Base-by-base conservation (phyloP, 2,329 filamentous ascomycete genomes). In the Neofusicoccum sp. region DNA sequence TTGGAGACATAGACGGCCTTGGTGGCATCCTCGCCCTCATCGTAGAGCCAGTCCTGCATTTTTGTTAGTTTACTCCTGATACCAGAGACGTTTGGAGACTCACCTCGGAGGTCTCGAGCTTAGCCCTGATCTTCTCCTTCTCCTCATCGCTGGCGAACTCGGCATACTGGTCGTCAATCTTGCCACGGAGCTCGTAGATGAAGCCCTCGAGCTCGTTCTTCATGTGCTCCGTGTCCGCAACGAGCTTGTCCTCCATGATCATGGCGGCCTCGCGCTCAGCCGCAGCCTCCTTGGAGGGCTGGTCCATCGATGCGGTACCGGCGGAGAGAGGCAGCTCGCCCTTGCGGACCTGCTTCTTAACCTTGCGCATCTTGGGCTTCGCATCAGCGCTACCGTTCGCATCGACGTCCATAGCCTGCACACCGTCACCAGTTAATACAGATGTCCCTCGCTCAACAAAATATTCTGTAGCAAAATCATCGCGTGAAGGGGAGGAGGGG, bases 281-380 rank as follows among this genome's bases (percentile, higher is more conserved):
- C 66, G 87, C 81, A n/a, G 81, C 71, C 63, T 86, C 80, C 82
- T 90, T 93, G 72, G 80, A 74, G 14, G 82, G 69, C 53, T 85
- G 76, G 64, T 96, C 92, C 61, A 97, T 83, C 38, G 91, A 89
- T 51, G 89, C 85, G 48, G 92, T 96, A 66, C 88, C 93, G 63
- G 90, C 84, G 62, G 90, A 87, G 67, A 99, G 89, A 64, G 93
- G 91, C 60, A 99, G 84, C 67, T 98, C 93, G 66, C 95, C 95
- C 84, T 97, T 98, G 78, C 93, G 90, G 66, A 97, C 90, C 81
- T 98, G 93, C 86, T 98, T 99, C 89, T 97, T 98, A 69, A 99
- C 91, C 82, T 97, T 98, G 75, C 93, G 89, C 58, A 87, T 96
- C 88, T 90, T 90, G 66, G 86, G 85, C 72, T 92, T 75, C 62